Conservation (phyloP, 2,329 filamentous ascomycete genomes). For the Chrysosphaeria jannelii region DNA sequence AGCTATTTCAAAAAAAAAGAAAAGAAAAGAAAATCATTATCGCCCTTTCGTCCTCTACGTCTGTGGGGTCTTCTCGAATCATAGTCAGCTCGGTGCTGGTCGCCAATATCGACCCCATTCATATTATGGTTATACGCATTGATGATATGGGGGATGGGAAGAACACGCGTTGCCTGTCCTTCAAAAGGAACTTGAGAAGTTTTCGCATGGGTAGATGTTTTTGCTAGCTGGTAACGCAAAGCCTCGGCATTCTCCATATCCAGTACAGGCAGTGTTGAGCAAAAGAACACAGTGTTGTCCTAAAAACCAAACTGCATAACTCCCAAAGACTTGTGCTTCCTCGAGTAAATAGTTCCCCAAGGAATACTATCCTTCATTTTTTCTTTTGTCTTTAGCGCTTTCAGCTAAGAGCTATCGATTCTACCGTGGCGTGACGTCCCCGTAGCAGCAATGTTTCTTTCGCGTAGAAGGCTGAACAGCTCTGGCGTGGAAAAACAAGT, state of each 20-base stretch:
- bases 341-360: neutral
- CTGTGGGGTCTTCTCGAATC: neutral
- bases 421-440: too few species aligned
- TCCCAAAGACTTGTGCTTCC: neutral
- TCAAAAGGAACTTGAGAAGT: neutral
- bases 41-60: neutral
- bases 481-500: too few species aligned
- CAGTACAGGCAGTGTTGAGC: neutral
- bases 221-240: neutral
- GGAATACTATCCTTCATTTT: neutral
- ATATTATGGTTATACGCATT: neutral
- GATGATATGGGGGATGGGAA: neutral
- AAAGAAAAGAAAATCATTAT: neutral
- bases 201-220: neutral
- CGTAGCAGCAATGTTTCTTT: too few species aligned
- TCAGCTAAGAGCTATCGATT: too few species aligned
- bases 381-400: neutral
- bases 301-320: conserved; percentile 1
- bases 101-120: neutral
- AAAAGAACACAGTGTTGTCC: conserved; percentile 1
- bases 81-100: neutral
- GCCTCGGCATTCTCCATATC: neutral
- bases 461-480: too few species aligned
- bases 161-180: neutral
- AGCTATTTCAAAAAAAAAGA: neutral